Percentiles rank a stretch among this genome's conserved stretches.
Conservation (phyloP, 148 eudicot species). For the Rhododendron henanense region DNA sequence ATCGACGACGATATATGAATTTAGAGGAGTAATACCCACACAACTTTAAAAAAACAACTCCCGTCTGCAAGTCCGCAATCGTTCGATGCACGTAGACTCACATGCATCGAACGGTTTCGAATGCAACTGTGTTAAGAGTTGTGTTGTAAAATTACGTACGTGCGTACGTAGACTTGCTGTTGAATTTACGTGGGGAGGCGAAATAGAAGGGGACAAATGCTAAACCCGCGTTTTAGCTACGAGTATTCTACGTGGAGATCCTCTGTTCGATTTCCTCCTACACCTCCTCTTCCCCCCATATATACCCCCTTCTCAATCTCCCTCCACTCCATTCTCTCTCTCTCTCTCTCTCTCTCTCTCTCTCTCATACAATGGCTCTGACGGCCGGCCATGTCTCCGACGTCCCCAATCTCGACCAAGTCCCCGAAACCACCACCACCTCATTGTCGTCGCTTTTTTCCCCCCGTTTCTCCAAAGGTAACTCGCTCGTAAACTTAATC, state of each 20-base stretch:
- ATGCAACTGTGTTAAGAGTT: too few relatives aligned
- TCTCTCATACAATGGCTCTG: slow-evolving; percentile 33
- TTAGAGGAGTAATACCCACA: too few relatives aligned
- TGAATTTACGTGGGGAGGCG: background rate
- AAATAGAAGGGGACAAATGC: background rate
- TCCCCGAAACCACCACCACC: slow-evolving; percentile 18
- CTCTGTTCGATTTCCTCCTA: background rate
- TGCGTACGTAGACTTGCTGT: too few relatives aligned
- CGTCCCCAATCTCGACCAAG: slow-evolving; percentile 44
- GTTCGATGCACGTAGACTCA: too few relatives aligned
- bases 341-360: background rate
- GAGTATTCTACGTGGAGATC: background rate
- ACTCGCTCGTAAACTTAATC: background rate
- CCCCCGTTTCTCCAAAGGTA: slow-evolving; percentile 21
- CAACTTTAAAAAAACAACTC: too few relatives aligned
- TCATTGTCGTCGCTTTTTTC: slow-evolving; percentile 5
- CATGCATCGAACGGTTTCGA: too few relatives aligned
- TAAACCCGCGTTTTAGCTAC: background rate
- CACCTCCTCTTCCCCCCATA: background rate
- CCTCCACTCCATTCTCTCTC: background rate
- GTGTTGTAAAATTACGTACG: too few relatives aligned
- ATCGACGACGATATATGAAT: too few relatives aligned
- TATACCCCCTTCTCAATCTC: background rate
- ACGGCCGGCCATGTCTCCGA: slow-evolving; percentile 54
- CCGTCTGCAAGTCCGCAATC: too few relatives aligned